Evolutionary conservation across 495 filamentous ascomycete genomes (phyloP).

Genomic region (Penicillium manginii): DNA sequence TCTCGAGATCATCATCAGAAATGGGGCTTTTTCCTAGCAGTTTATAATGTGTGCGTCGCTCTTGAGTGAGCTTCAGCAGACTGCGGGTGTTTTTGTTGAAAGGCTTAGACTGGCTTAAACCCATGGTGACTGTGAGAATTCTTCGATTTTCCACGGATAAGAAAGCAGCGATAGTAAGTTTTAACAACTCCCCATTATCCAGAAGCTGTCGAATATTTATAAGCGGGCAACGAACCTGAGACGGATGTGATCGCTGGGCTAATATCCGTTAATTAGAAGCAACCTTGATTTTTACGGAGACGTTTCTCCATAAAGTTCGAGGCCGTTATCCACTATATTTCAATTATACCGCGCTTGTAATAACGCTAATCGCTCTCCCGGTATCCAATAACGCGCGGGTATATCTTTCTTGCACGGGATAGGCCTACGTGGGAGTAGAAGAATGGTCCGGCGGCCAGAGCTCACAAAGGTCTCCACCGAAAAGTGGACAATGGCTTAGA

Average conservation of each 20-base stretch:
- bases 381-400: slow-evolving; percentile 2
- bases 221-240: neutral
- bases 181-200: neutral
- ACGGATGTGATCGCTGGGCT: neutral
- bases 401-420: neutral
- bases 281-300: neutral
- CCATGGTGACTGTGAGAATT: neutral
- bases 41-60: slow-evolving; percentile 1
- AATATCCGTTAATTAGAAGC: neutral
- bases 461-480: neutral
- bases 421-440: slow-evolving; percentile 5
- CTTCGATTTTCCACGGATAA: neutral
- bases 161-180: neutral
- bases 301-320: neutral
- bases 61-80: neutral
- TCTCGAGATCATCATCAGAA: slow-evolving; percentile 1
- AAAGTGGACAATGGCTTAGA: slow-evolving; percentile 1
- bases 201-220: neutral
- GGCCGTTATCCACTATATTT: slow-evolving; percentile 1
- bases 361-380: neutral
- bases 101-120: slow-evolving; percentile 3
- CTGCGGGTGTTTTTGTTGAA: slow-evolving; percentile 1
- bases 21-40: neutral
- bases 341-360: slow-evolving; percentile 1
- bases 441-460: slow-evolving; percentile 1